phyloP scores from a whole-genome alignment of 1,284 basidiomycete species.

The Puccinia horiana region DNA sequence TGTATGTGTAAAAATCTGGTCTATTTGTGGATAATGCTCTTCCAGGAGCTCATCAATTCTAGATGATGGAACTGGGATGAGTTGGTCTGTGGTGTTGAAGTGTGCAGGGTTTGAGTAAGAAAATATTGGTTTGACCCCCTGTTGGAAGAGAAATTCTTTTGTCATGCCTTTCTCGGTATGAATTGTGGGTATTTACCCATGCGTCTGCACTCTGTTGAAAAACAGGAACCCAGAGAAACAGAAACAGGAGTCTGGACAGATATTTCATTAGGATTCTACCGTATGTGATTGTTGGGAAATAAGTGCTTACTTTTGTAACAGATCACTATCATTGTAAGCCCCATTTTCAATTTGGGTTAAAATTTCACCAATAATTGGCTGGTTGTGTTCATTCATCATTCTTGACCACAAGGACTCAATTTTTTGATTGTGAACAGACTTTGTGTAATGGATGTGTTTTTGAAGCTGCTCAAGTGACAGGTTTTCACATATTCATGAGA shows the following conservation, averaged over 20 bases:
- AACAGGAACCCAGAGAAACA: constrained; percentile 9
- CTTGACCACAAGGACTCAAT: constrained; percentile 16
- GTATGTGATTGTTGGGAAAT: neutral
- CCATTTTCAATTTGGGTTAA: neutral
- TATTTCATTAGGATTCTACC: neutral
- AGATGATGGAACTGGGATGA: neutral
- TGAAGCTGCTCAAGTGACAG: neutral
- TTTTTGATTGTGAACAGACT: constrained; percentile 23
- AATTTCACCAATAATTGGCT: constrained; percentile 5
- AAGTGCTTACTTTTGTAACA: constrained; percentile 7
- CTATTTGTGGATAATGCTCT: neutral
- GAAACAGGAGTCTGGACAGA: constrained; percentile 1
- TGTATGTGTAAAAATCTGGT: neutral
- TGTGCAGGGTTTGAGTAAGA: constrained; percentile 8
- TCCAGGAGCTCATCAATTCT: constrained; percentile 18
- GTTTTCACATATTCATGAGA: neutral
- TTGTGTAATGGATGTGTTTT: neutral
- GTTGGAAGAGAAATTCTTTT: neutral
- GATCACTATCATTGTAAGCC: neutral
- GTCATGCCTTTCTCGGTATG: neutral
- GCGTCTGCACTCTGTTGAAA: neutral
- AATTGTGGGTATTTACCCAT: neutral
- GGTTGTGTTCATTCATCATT: constrained; percentile 23
- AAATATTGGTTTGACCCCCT: constrained; percentile 11
- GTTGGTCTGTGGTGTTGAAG: constrained; percentile 4